Conservation (phyloP, 306 rosid genomes). For the Castanea crenata region DNA sequence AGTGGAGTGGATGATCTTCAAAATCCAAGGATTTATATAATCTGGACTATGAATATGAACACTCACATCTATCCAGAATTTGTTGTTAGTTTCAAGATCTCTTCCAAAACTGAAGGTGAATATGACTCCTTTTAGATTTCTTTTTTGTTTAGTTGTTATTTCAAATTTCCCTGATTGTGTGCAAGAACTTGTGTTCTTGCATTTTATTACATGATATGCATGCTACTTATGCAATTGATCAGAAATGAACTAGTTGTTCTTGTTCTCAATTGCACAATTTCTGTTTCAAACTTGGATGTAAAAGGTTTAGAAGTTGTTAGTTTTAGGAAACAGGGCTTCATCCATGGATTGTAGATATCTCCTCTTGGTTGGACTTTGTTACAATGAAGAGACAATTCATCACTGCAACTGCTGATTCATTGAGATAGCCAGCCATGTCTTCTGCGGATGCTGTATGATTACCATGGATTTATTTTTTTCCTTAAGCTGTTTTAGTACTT, state of each 20-base stretch:
- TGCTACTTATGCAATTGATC: slow-evolving; percentile 5
- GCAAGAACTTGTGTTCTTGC: slow-evolving; percentile 3
- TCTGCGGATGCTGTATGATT: slow-evolving; percentile 36
- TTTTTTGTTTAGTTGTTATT: slow-evolving; percentile 5
- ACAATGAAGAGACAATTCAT: slow-evolving; percentile 28
- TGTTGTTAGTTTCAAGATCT: slow-evolving; percentile 70
- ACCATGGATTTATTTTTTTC: slow-evolving; percentile 1
- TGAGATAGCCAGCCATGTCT: slow-evolving; percentile 30
- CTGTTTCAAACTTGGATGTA: slow-evolving; percentile 27
- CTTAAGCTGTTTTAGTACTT: slow-evolving; percentile 11
- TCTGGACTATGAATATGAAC: slow-evolving; percentile 82
- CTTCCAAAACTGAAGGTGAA: slow-evolving; percentile 66
- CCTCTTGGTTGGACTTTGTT: slow-evolving; percentile 31
- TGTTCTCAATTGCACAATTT: slow-evolving; percentile 17
- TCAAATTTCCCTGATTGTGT: slow-evolving; percentile 4
- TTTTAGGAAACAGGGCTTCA: slow-evolving; percentile 25
- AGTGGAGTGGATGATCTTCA: slow-evolving; percentile 81
- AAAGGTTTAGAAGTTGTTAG: slow-evolving; percentile 22
- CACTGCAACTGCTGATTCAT: slow-evolving; percentile 29
- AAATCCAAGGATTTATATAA: slow-evolving; percentile 53
- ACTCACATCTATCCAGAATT: slow-evolving; percentile 86
- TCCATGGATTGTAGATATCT: slow-evolving; percentile 24
- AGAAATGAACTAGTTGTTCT: slow-evolving; percentile 16
- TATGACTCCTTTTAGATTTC: slow-evolving; percentile 26
- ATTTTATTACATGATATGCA: background rate